Evolutionary conservation across 2,329 filamentous ascomycete species (phyloP).

Genomic region (Thermothelomyces thermophilus): DNA sequence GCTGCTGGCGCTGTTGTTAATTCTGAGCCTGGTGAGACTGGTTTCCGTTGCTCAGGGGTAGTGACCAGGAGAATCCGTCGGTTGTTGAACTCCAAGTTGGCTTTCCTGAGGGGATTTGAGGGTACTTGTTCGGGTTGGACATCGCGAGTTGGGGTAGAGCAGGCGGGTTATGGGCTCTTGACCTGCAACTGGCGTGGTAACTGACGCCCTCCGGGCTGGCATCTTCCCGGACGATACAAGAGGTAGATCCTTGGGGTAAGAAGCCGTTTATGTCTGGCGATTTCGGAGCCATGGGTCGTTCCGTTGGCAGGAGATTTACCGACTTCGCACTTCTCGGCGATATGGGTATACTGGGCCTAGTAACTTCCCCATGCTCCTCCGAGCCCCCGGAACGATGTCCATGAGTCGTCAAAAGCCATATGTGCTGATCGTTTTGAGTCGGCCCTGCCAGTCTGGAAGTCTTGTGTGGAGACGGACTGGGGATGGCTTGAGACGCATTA

Average conservation of each 20-base stretch:
- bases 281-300: neutral
- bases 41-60: too few species aligned
- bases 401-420: neutral
- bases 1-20: too few species aligned
- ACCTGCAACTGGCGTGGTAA: too few species aligned
- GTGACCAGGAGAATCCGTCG: too few species aligned
- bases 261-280: neutral
- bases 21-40: too few species aligned
- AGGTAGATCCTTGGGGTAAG: too few species aligned
- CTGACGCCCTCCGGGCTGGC: neutral
- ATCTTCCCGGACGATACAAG: neutral
- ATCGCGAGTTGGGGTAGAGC: too few species aligned
- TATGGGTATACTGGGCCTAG: neutral
- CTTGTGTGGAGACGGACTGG: conserved; percentile 13
- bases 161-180: too few species aligned
- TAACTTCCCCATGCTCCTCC: neutral
- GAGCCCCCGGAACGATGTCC: neutral
- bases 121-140: too few species aligned
- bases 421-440: neutral
- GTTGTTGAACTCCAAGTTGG: too few species aligned
- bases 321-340: neutral
- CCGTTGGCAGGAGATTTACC: too few species aligned
- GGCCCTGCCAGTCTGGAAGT: neutral
- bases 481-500: conserved; percentile 24
- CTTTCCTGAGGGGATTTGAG: too few species aligned